A percentile compares a stretch with the other conserved stretches of the same genome.
Evolutionary conservation across 2,329 filamentous ascomycete species (phyloP).

Genomic region (Diaporthe ampelina): DNA sequence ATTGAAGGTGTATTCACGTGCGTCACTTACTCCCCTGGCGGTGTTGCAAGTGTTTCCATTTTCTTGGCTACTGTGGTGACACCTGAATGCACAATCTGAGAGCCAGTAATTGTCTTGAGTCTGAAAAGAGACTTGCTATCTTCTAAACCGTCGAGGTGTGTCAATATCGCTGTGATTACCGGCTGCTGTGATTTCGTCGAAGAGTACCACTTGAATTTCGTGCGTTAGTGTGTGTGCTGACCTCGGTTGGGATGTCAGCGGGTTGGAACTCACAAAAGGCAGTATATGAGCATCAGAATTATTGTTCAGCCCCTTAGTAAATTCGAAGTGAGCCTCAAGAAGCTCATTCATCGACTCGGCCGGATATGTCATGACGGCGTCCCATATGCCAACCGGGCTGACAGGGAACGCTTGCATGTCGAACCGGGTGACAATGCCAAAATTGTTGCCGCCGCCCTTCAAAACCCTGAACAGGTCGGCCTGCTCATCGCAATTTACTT

Average conservation of each 20-base stretch:
- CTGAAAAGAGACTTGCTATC: neutral
- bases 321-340: slow-evolving; percentile 36
- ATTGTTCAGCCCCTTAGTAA: neutral
- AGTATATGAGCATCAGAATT: neutral
- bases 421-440: slow-evolving; percentile 52
- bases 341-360: neutral
- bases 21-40: slow-evolving; percentile 4
- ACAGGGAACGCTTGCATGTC: slow-evolving; percentile 42
- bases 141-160: neutral
- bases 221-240: neutral
- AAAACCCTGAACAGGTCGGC: slow-evolving; percentile 24
- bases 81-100: neutral
- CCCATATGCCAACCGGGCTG: slow-evolving; percentile 43
- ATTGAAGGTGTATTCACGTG: accelerated
- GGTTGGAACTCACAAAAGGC: neutral
- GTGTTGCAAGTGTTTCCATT: neutral
- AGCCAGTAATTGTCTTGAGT: neutral
- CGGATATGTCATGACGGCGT: slow-evolving; percentile 33
- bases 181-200: slow-evolving; percentile 5
- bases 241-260: no score
- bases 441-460: slow-evolving; percentile 56
- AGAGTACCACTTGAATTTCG: neutral
- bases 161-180: neutral
- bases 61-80: neutral
- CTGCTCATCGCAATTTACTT: neutral